These are phyloP conservation scores for Alopecurus myosuroides DNA, from an alignment of 176 grass and related monocot species.

Conservation along the genomic window DNA sequence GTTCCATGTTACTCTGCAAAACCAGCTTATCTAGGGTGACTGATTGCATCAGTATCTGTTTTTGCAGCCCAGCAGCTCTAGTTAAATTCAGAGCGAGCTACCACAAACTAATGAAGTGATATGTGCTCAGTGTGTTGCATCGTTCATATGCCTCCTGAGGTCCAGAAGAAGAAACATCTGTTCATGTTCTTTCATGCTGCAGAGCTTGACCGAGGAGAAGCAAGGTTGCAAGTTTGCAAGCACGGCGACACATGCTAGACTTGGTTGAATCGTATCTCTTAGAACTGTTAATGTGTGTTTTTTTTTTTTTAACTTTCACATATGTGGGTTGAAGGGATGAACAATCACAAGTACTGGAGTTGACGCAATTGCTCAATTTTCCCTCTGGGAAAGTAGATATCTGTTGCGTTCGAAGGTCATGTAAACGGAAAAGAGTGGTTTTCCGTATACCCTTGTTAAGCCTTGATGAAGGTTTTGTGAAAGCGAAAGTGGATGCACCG, in stretches of 20 bases:
- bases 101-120: neutral
- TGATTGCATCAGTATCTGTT: neutral
- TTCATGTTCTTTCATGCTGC: neutral
- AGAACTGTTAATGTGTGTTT: neutral
- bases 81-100: neutral
- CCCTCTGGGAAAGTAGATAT: neutral
- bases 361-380: neutral
- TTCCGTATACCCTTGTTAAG: neutral
- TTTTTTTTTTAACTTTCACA: neutral
- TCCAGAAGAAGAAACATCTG: neutral
- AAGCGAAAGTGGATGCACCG: neutral
- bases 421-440: neutral
- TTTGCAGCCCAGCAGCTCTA: neutral
- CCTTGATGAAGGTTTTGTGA: neutral
- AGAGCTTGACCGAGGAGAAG: neutral
- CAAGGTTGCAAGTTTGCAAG: neutral
- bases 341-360: neutral
- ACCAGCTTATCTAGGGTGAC: neutral
- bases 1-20: neutral
- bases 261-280: neutral
- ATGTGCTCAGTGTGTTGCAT: neutral
- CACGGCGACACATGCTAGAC: neutral
- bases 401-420: neutral
- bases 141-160: neutral
- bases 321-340: neutral